phyloP scores from a whole-genome alignment of 139 green algal species.

The Chlorella sorokiniana region DNA sequence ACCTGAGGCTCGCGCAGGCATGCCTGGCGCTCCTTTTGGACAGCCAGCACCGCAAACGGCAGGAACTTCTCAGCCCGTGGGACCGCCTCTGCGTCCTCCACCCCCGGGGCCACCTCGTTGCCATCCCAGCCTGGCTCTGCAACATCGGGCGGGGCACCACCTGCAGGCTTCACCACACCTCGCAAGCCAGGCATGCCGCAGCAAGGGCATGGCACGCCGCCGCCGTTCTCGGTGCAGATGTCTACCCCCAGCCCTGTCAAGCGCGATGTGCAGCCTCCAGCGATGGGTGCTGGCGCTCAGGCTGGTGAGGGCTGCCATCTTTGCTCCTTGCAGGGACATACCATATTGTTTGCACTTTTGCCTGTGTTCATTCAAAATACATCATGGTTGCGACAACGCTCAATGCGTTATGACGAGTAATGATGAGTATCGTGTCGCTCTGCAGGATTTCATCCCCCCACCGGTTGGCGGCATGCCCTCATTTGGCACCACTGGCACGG shows the following conservation, averaged over 20 bases:
- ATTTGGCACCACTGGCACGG: too few relatives aligned
- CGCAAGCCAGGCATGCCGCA: slow-evolving; percentile 25
- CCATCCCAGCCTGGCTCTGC: neutral
- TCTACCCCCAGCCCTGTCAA: slow-evolving; percentile 21
- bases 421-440: neutral
- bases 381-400: too few relatives aligned
- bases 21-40: too few relatives aligned
- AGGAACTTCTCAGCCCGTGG: too few relatives aligned
- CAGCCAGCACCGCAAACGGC: too few relatives aligned
- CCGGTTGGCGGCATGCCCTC: neutral
- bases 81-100: too few relatives aligned
- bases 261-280: neutral
- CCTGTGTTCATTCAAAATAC: too few relatives aligned
- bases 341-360: too few relatives aligned
- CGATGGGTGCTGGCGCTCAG: neutral
- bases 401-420: too few relatives aligned
- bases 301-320: too few relatives aligned
- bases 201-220: slow-evolving; percentile 11
- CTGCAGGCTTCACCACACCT: slow-evolving; percentile 8
- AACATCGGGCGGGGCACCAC: neutral
- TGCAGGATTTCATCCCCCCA: neutral
- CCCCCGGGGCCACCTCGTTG: too few relatives aligned
- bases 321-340: too few relatives aligned
- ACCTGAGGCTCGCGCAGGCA: neutral
- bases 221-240: slow-evolving; percentile 21